Evolutionary conservation across 192 early-diverging fungal genomes (phyloP), one percentile per base, ranked within the genome.

Genomic region (Podila verticillata): DNA sequence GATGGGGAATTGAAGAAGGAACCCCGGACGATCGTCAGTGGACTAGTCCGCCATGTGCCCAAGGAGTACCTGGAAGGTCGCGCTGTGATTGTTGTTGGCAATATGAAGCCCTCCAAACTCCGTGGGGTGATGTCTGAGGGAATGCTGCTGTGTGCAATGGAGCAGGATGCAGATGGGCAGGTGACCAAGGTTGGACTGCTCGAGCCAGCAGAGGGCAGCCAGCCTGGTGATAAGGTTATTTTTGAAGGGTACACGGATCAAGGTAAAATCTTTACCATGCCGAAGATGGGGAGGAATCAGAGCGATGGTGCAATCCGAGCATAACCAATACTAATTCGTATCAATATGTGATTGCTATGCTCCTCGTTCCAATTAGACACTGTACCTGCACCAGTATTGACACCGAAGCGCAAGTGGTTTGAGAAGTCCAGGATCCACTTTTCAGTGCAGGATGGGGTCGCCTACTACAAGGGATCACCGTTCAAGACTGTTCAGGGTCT

Each of bases 1-100:
- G 66, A 85, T 15, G 84, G 77, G 12, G 83, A 79, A 12, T 44
- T n/a, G 22, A 39, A 57, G 28, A 67, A 68, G 30, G 73, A 77
- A 22, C 75, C 83, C 47, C 81, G 92, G n/a, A 93, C 90, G 3
- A 87, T 93, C 60, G 92, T 92, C n/a, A 89, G 86, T 71, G 91
- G 91, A 1, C 66, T 92, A 6, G 89, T 86, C 7, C 82, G 85
- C 29, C 87, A 73, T 73, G 88, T 92, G 31, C 65, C 87, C 0
- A 79, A 81, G 47, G 87, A 85, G 19, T 85, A 87, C 24, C 65
- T 89, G 60, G 68, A 74, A 48, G 87, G 87, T 51, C 78, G 84
- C 10, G 82, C 77, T 15, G 77, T 87, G 1, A 83, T 93, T 22
- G 89, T 92, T 8, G 85, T 91, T 15, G 69, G 66, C 30, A 93